These are phyloP conservation scores for Ophiobolus disseminans DNA, from an alignment of 2,329 filamentous ascomycete species.

Conservation along the genomic window DNA sequence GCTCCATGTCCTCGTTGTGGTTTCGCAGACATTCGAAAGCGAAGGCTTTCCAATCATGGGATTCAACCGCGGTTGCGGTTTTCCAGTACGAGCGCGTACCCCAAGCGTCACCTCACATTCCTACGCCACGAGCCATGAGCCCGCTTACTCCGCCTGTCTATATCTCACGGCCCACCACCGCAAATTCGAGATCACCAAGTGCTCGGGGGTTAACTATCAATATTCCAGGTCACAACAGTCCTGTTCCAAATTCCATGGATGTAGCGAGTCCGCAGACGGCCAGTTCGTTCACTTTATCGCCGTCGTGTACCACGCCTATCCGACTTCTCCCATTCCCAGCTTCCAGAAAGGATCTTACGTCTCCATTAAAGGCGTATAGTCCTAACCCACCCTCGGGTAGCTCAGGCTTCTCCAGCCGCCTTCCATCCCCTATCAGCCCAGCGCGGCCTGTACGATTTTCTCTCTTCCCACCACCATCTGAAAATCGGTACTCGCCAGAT, in stretches of 20 bases:
- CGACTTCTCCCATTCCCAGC: conserved; percentile 26
- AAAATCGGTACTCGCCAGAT: neutral
- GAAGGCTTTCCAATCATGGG: conserved; percentile 13
- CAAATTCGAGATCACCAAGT: conserved; percentile 19
- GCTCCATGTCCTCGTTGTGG: conserved; percentile 15
- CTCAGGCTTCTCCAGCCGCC: conserved; percentile 12
- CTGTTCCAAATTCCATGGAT: conserved; percentile 6
- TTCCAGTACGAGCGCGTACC: conserved; percentile 21
- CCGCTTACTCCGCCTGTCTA: conserved; percentile 24
- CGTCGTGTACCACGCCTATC: conserved; percentile 30
- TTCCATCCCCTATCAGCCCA: conserved; percentile 9
- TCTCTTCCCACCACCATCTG: conserved; percentile 10
- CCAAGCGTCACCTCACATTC: conserved; percentile 31
- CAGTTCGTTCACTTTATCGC: conserved; percentile 36
- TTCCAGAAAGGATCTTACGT: conserved; percentile 17
- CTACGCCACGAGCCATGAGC: conserved; percentile 24
- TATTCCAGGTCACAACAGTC: conserved; percentile 24
- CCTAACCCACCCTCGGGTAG: conserved; percentile 7
- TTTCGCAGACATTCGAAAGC: conserved; percentile 21
- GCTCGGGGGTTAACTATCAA: conserved; percentile 29
- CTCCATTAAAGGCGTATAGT: conserved; percentile 21
- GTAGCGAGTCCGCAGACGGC: conserved; percentile 35
- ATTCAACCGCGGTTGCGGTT: conserved; percentile 14
- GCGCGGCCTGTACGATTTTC: conserved; percentile 10
- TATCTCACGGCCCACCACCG: conserved; percentile 16